Evolutionary conservation across 371 early-diverging fungal species (phyloP), one percentile per base, ranked within the genome.

Genomic region (Apophysomyces sp.): DNA sequence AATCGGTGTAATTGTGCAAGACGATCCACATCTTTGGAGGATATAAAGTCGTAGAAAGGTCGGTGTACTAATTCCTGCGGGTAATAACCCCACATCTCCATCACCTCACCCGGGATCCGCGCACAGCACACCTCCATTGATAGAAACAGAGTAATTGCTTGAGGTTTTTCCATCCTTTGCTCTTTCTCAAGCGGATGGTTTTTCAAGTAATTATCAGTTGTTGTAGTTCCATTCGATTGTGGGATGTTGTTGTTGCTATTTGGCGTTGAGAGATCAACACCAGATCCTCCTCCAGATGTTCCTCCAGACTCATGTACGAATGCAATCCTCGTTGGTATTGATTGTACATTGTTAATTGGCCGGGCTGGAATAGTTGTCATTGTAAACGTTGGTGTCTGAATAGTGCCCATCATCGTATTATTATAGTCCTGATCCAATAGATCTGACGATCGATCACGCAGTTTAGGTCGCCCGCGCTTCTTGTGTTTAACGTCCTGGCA

Each of bases 401-500:
- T 39, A 27, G 55, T 55, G 28, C 44, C 26, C 31, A 44, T 31
- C 36, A 57, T 59, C 40, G 27, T 24, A n/a, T 13, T 34, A 62
- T 37, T 11, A 53, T 21, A 12, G 32, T 54, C n/a, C 61, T 31
- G 51, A 41, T 52, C 34, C 32, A 8, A 21, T 51, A 18, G 27
- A 37, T 51, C 37, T 32, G 36, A 18, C 52, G 39, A n/a, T 55
- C 74, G 78, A 61, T 81, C 84, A 34, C 81, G 81, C 31, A 86
- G 65, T 67, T 83, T 86, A 31, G 90, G 90, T 11, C 90, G 82
- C 5, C 90, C 90, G 49, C 90, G 83, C 63, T 88, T 88, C 66
- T 88, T 90, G 67, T 88, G 89, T 67, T 88, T 83, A 21, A 88
- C 86, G 62, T 90, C 90, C 30, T 79, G 72, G 65, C 90, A 90